Conservation (phyloP, 2,329 filamentous ascomycete species). For the Nectriaceae sp. region DNA sequence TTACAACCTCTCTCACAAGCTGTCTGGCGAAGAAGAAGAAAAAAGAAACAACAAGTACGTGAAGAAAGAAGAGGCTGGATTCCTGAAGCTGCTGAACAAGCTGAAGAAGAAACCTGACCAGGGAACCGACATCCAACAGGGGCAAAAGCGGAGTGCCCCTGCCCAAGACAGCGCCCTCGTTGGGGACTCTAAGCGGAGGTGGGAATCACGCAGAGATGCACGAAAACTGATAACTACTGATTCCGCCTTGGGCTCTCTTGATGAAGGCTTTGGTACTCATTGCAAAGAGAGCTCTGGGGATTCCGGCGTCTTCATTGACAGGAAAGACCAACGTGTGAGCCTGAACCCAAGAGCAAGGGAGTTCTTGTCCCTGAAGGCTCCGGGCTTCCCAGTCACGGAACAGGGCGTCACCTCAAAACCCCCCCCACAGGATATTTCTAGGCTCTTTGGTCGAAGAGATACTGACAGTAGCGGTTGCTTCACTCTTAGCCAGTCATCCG, state of each 20-base stretch:
- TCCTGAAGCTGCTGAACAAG: slow-evolving; percentile 30
- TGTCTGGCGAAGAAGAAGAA: neutral
- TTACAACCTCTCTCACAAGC: too few relatives aligned
- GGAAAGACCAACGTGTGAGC: slow-evolving; percentile 10
- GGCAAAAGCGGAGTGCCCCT: too few relatives aligned
- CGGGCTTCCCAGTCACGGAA: neutral
- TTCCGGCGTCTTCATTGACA: slow-evolving; percentile 18
- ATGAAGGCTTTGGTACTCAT: neutral
- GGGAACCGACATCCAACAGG: slow-evolving; percentile 1
- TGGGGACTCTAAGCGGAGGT: neutral
- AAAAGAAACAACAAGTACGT: neutral
- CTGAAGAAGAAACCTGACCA: slow-evolving; percentile 17
- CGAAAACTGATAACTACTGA: slow-evolving; percentile 4
- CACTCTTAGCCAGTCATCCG: neutral
- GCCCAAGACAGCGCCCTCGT: too few relatives aligned
- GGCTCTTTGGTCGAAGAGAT: neutral
- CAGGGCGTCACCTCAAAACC: neutral
- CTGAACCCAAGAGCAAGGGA: slow-evolving; percentile 38
- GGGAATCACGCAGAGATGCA: neutral
- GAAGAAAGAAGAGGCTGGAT: slow-evolving; percentile 23
- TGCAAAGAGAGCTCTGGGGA: slow-evolving; percentile 17
- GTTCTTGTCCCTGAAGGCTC: slow-evolving; percentile 31
- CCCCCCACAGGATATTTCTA: neutral
- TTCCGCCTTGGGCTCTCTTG: slow-evolving; percentile 7
- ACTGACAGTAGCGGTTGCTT: neutral